phyloP scores from a whole-genome alignment of 371 early-diverging fungal species.

The Sporodiniella umbellata region DNA sequence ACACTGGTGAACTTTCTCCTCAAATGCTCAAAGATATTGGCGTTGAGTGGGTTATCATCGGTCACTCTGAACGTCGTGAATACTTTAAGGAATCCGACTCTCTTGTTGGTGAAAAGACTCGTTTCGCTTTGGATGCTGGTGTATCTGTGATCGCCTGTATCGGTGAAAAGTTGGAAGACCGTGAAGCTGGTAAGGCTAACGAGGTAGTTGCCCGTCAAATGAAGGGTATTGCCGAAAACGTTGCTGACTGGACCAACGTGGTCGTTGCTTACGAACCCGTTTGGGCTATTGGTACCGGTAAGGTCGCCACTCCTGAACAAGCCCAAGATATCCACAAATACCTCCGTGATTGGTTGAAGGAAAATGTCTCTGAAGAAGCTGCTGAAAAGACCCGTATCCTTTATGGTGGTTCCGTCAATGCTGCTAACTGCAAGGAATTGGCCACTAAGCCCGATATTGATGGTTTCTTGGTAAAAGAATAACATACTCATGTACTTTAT shows the following conservation, averaged over 20 bases:
- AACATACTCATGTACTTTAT: too few relatives aligned
- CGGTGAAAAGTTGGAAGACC: constrained; percentile 96
- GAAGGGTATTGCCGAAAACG: constrained; percentile 67
- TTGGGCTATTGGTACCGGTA: constrained; percentile 99
- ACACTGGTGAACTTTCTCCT: constrained; percentile 98
- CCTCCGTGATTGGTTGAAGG: constrained; percentile 86
- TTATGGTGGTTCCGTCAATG: constrained; percentile 94
- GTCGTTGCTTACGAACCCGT: constrained; percentile 99
- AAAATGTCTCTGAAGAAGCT: constrained; percentile 78
- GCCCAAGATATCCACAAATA: constrained; percentile 95
- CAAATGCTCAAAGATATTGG: constrained; percentile 95
- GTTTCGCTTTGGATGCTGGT: constrained; percentile 83
- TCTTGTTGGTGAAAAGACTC: constrained; percentile 85
- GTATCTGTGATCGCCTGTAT: constrained; percentile 96
- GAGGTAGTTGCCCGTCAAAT: constrained; percentile 91
- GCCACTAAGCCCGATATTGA: constrained; percentile 87
- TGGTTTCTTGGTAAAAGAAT: constrained; percentile 97
- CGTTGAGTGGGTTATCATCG: constrained; percentile 95
- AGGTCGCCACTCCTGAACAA: constrained; percentile 95
- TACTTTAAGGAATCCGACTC: constrained; percentile 91
- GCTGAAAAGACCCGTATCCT: constrained; percentile 90
- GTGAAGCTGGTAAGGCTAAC: constrained; percentile 84
- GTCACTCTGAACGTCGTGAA: constrained; percentile 99
- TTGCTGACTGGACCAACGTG: constrained; percentile 87
- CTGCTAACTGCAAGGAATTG: constrained; percentile 61